Conservation (phyloP, 2,329 filamentous ascomycete genomes). For the Thelonectria rubi region DNA sequence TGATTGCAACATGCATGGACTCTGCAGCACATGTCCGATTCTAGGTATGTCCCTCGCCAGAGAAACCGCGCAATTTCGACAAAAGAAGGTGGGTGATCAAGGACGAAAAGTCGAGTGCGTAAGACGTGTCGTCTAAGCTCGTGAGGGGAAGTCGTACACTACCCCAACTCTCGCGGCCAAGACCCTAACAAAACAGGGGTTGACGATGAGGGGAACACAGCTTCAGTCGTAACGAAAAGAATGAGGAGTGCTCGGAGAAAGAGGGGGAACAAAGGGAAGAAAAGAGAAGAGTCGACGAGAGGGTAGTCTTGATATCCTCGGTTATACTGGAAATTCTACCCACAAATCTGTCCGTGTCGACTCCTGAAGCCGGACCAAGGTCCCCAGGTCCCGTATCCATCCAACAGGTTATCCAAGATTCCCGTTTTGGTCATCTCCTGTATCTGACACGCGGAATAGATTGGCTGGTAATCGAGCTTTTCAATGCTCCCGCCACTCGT, state of each 20-base stretch:
- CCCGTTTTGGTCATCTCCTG: conserved; percentile 15
- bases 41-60: too few relatives aligned
- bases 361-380: conserved; percentile 4
- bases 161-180: conserved; percentile 15
- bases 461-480: conserved; percentile 11
- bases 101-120: background rate
- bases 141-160: background rate
- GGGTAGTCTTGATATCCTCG: conserved; percentile 13
- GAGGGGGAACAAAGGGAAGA: background rate
- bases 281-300: conserved; percentile 5
- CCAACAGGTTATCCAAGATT: background rate
- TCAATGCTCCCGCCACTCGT: conserved; percentile 15
- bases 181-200: conserved; percentile 8
- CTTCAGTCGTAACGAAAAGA: background rate
- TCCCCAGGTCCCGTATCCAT: background rate
- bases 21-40: background rate
- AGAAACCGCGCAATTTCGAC: background rate
- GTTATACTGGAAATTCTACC: conserved; percentile 8
- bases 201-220: conserved; percentile 12
- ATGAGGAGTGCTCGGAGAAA: background rate
- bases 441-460: conserved; percentile 4
- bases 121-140: background rate
- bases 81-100: background rate
- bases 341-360: conserved; percentile 1
- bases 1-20: background rate